Base-by-base conservation (phyloP, 106 monocot species). In the Allium fistulosum region DNA sequence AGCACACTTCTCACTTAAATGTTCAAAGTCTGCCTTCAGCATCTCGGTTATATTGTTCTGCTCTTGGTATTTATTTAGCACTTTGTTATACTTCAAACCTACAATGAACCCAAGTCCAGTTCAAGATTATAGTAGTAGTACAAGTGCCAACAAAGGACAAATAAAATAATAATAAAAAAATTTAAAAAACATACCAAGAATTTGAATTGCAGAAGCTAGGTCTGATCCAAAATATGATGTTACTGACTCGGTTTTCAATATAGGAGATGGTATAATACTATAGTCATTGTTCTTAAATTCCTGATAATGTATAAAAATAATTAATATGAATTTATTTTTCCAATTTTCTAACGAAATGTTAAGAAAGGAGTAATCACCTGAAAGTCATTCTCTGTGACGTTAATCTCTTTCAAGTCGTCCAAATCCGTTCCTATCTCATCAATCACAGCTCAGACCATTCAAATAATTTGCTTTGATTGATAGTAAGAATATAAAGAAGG, bases 1-100 rank as follows among this genome's bases (percentile, higher is more conserved):
- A 3, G 67, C 28, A 59, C 87, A 84, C 51, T 92, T 92, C 49
- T 71, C 76, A 13, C 48, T 61, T 7, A 78, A 52, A 6, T 11
- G 16, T 66, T 75, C 74, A 55, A 52, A 69, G 2, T 72, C 28
- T 26, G 16, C 58, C 46, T 27, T 66, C 48, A 81, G 26, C 57
- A 11, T 13, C 9, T 72, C 73, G 7, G 68, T 18, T 71, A 76
- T 71, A 50, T 67, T 52, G 18, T 58, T 60, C 59, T 74, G 50
- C 22, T 64, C 57, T 71, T 72, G 69, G 61, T 50, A 74, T 55
- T 60, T 72, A 68, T 81, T 63, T 60, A 80, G 1, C 57, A 87
- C 57, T 27, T 9, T 58, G 69, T 90, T 85, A 70, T 90, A 83
- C 65, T 85, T 80, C 7, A 71, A 56, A 28, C 83, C 90, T 82